Evolutionary conservation across 805 yeast species (phyloP).

Genomic region (Candida rishiriensis): DNA sequence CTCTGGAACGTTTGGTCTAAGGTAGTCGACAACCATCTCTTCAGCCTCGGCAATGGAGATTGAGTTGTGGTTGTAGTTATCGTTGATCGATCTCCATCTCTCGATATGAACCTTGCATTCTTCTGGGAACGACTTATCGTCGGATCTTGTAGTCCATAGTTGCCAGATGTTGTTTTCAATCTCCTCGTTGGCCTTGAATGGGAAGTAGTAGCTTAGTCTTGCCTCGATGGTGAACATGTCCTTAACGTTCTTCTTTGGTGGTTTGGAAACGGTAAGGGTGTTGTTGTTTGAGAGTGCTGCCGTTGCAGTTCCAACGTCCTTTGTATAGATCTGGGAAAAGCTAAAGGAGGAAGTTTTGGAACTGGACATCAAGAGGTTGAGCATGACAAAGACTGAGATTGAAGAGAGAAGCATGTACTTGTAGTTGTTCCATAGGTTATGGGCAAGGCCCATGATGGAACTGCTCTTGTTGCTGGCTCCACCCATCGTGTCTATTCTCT

Average conservation of each 20-base stretch:
- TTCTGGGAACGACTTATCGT: slow-evolving; percentile 27
- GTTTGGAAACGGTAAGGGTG: slow-evolving; percentile 9
- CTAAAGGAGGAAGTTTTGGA: slow-evolving; percentile 11
- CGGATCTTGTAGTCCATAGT: slow-evolving; percentile 26
- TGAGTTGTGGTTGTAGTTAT: slow-evolving; percentile 27
- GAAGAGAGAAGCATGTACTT: slow-evolving; percentile 19
- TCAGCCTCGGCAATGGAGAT: slow-evolving; percentile 28
- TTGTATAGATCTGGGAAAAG: slow-evolving; percentile 16
- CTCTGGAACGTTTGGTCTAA: slow-evolving; percentile 40
- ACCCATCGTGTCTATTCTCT: slow-evolving; percentile 14
- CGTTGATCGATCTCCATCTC: slow-evolving; percentile 30
- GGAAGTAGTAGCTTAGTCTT: slow-evolving; percentile 26
- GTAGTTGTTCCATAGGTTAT: slow-evolving; percentile 19
- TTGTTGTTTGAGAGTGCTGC: slow-evolving; percentile 2
- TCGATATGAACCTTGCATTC: slow-evolving; percentile 28
- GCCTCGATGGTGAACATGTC: slow-evolving; percentile 27
- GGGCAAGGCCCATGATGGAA: neutral
- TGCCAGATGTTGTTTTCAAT: slow-evolving; percentile 30
- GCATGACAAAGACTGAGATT: slow-evolving; percentile 16
- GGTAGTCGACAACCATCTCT: slow-evolving; percentile 22
- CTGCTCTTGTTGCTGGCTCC: slow-evolving; percentile 4
- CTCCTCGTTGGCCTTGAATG: slow-evolving; percentile 21
- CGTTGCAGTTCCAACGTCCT: slow-evolving; percentile 12
- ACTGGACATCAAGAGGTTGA: slow-evolving; percentile 16
- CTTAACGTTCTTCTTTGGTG: slow-evolving; percentile 25